Base-by-base conservation (phyloP, 2,329 filamentous ascomycete genomes). In the Corynespora cassiicola region DNA sequence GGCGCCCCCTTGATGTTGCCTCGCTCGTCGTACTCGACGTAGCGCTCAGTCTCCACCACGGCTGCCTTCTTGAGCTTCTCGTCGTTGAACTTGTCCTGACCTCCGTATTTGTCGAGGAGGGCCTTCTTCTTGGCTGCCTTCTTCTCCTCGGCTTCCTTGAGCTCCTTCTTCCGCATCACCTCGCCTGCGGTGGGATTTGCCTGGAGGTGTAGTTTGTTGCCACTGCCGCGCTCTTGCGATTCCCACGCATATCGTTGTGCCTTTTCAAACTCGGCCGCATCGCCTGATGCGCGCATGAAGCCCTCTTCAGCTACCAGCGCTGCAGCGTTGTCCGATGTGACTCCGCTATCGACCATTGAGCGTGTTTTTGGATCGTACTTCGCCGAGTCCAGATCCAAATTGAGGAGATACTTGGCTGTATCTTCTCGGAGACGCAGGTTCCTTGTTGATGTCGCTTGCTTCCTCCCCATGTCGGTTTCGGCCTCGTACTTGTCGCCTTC, bases 321-420 rank as follows among this genome's bases (percentile, higher is more conserved):
- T 6, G 91, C 87, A 3, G 88, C 87, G 54, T 85, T 86, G 71
- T 95, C 90, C 15, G 81, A 81, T 20, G 85, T 88, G 6, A 87
- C 90, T 31, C 90, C 90, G 47, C 82, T 84, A 61, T 95, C 89
- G 15, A 95, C 87, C 78, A 99, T 89, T 7, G 88, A 86, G 56
- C 94, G 81, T 9, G 91, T 96, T 66, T 99, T 99, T 0, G 94
- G 94, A 61, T 99, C 92, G 71, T 99, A 99, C 68, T 95, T 95
- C 2, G 95, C 94, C 1, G 91, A 96, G 60, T 99, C 94, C 3
- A 96, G 78, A 63, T 99, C 94, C 18, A 99, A 81, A 63, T 97
- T 97, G 7, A 96, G 75, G 3, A 99, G 77, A 65, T 99, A 99
- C 62, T 96, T 97, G 15, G 94, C 94, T 1, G 94, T 99, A 66